phyloP scores from a whole-genome alignment of 768 basidiomycete genomes.

The Podaxis sp. region DNA sequence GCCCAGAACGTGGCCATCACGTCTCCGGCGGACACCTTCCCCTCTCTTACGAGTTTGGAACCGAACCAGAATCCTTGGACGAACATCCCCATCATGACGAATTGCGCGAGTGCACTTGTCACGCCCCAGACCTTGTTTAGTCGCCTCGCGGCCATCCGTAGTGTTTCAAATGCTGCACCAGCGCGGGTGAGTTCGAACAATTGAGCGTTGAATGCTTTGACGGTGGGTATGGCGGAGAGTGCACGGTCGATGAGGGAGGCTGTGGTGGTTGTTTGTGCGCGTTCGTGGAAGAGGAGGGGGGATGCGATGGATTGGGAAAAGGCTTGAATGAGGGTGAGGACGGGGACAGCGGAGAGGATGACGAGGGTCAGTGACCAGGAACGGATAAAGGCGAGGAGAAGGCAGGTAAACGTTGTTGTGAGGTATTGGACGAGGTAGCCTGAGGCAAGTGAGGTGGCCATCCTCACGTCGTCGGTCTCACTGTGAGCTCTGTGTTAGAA shows the following conservation, averaged over 20 bases:
- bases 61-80: conserved; percentile 98
- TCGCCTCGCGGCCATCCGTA: conserved; percentile 47
- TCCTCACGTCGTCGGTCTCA: conserved; percentile 92
- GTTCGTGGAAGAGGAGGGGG: conserved; percentile 69
- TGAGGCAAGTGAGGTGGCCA: conserved; percentile 77
- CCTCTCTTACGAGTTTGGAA: conserved; percentile 80
- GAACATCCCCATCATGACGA: conserved; percentile 89
- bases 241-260: conserved; percentile 82
- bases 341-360: conserved; percentile 86
- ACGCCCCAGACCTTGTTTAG: conserved; percentile 77
- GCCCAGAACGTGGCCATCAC: conserved; percentile 99
- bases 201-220: conserved; percentile 90
- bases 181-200: conserved; percentile 42
- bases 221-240: conserved; percentile 75
- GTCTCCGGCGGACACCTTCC: conserved; percentile 64
- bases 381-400: conserved; percentile 78
- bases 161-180: conserved; percentile 42
- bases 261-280: conserved; percentile 63
- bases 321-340: conserved; percentile 74
- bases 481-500: conserved; percentile 37
- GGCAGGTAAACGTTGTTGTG: conserved; percentile 74
- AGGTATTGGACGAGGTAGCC: conserved; percentile 81
- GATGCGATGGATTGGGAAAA: conserved; percentile 69
- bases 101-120: conserved; percentile 68
- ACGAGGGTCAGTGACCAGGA: conserved; percentile 87